Conservation (phyloP, 163 green algal species). For the Smithsoniella earleae region DNA sequence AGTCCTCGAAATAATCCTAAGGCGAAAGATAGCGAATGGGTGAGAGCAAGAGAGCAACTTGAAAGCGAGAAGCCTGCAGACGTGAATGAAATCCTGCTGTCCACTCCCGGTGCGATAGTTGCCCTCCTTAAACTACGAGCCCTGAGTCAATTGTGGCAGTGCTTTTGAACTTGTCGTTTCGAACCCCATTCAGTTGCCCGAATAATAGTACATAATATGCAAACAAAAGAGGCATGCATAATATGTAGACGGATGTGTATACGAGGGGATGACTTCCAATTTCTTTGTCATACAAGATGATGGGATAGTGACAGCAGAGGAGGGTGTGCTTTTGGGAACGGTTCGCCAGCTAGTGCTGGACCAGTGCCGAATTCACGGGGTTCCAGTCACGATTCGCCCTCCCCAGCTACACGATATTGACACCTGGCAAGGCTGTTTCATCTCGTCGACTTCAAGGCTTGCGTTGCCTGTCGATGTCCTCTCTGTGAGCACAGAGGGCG, state of each 20-base stretch:
- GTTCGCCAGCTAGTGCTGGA: constrained; percentile 50
- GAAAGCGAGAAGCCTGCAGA: constrained; percentile 44
- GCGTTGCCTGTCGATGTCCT: constrained; percentile 52
- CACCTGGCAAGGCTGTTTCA: constrained; percentile 48
- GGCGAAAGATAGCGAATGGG: constrained; percentile 64
- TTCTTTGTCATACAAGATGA: constrained; percentile 54
- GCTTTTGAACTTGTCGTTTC: too few relatives aligned
- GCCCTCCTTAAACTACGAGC: too few relatives aligned
- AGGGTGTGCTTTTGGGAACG: constrained; percentile 52
- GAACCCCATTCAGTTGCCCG: too few relatives aligned
- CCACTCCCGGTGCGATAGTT: constrained; percentile 12
- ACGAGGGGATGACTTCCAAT: constrained; percentile 53
- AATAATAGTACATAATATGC: too few relatives aligned
- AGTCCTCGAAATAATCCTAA: constrained; percentile 46
- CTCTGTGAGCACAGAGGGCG: too few relatives aligned
- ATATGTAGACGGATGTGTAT: constrained; percentile 36
- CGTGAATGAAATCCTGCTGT: constrained; percentile 55
- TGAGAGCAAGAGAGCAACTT: constrained; percentile 45
- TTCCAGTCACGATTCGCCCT: constrained; percentile 45
- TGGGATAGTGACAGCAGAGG: constrained; percentile 44
- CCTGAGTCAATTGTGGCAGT: too few relatives aligned
- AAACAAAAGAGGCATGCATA: too few relatives aligned
- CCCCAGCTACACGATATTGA: constrained; percentile 42
- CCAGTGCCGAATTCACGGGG: constrained; percentile 40
- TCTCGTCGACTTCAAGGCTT: constrained; percentile 53